Percentiles rank a stretch among this genome's conserved stretches.
Conservation (phyloP, 371 early-diverging fungal species). For the Mortierella polycephala region DNA sequence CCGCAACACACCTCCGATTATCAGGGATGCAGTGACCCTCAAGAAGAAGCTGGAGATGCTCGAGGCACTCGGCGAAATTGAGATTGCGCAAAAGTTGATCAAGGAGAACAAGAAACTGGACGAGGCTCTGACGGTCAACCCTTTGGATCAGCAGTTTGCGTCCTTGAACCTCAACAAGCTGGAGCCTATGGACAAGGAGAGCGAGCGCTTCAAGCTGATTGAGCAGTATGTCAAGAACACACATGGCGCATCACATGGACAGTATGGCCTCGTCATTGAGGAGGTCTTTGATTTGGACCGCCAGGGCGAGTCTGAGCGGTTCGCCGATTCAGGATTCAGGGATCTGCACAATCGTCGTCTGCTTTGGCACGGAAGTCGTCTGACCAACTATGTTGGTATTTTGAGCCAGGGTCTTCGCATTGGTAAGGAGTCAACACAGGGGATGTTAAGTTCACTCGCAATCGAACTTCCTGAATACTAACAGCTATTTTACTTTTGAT, state of each 20-base stretch:
- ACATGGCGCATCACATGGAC: slow-evolving; percentile 60
- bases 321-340: slow-evolving; percentile 33
- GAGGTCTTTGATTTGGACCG: slow-evolving; percentile 63
- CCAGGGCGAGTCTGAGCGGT: slow-evolving; percentile 59
- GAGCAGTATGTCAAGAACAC: slow-evolving; percentile 62
- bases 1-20: slow-evolving; percentile 57
- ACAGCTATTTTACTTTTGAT: too few species aligned
- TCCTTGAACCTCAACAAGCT: slow-evolving; percentile 58
- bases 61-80: slow-evolving; percentile 69
- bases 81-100: slow-evolving; percentile 65
- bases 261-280: slow-evolving; percentile 56
- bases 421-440: too few species aligned
- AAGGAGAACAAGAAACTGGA: slow-evolving; percentile 51
- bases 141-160: slow-evolving; percentile 62
- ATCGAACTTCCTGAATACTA: too few species aligned
- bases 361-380: slow-evolving; percentile 70
- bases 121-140: slow-evolving; percentile 52
- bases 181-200: slow-evolving; percentile 58
- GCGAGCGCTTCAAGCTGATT: slow-evolving; percentile 62
- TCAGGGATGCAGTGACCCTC: slow-evolving; percentile 50
- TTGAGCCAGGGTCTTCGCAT: slow-evolving; percentile 68
- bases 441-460: too few species aligned
- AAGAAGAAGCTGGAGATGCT: slow-evolving; percentile 66
- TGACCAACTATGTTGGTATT: slow-evolving; percentile 73
- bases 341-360: slow-evolving; percentile 61